Conservation (phyloP, 1,139 yeast species). For the Zygoascus meyerae region DNA sequence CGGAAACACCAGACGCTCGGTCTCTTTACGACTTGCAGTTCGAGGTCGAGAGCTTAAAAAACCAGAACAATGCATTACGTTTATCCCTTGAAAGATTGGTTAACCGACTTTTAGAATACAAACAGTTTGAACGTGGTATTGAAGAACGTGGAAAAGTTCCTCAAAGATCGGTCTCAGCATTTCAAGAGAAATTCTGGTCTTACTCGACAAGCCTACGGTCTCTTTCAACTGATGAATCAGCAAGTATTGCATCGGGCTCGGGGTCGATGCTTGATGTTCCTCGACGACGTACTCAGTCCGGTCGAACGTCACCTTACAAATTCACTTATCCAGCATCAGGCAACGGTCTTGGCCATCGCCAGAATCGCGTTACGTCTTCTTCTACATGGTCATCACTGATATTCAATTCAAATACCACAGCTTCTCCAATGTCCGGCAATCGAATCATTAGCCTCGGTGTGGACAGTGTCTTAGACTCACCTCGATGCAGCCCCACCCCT, state of each 20-base stretch:
- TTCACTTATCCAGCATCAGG: neutral
- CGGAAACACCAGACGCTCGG: neutral
- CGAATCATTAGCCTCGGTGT: conserved; percentile 1
- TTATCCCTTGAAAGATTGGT: conserved; percentile 32
- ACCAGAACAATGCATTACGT: conserved; percentile 30
- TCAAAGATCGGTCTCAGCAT: conserved; percentile 26
- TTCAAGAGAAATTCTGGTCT: conserved; percentile 22
- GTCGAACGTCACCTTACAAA: conserved; percentile 3
- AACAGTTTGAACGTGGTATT: conserved; percentile 29
- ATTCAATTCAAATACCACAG: neutral
- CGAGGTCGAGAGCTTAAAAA: conserved; percentile 25
- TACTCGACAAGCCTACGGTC: conserved; percentile 10
- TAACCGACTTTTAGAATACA: conserved; percentile 30
- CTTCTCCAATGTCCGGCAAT: neutral
- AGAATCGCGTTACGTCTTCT: neutral
- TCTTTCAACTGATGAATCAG: neutral
- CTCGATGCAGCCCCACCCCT: neutral
- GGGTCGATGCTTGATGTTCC: neutral
- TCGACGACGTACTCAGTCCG: neutral
- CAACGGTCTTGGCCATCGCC: conserved; percentile 2
- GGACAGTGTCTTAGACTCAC: neutral
- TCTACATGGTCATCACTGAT: conserved; percentile 2
- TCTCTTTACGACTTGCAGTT: conserved; percentile 22
- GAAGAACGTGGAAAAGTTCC: conserved; percentile 25
- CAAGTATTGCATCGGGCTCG: neutral